Evolutionary conservation across 305 asterid species (phyloP).

Genomic region (Fraxinus velutina): DNA sequence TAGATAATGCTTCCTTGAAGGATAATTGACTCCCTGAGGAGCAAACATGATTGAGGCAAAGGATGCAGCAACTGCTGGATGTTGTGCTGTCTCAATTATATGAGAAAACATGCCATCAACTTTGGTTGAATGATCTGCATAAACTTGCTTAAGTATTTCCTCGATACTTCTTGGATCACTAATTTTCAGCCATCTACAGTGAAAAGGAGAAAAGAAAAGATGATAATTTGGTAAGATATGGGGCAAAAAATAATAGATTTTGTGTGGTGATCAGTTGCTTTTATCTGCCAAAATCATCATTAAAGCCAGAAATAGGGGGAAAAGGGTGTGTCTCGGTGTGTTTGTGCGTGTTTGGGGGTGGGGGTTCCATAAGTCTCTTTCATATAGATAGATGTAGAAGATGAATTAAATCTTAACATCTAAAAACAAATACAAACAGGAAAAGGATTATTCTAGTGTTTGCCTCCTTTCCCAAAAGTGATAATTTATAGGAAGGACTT

Average conservation of each 20-base stretch:
- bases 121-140: slow-evolving; percentile 66
- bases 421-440: background rate
- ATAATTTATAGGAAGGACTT: background rate
- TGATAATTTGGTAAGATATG: background rate
- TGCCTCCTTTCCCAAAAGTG: background rate
- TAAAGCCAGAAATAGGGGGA: background rate
- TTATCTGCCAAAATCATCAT: background rate
- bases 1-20: slow-evolving; percentile 60
- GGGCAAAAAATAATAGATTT: background rate
- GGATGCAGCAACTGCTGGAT: slow-evolving; percentile 92
- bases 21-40: slow-evolving; percentile 57
- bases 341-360: background rate
- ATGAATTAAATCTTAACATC: background rate
- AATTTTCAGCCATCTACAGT: slow-evolving; percentile 80
- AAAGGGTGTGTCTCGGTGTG: background rate
- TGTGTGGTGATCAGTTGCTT: background rate
- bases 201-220: background rate
- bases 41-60: slow-evolving; percentile 86
- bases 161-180: slow-evolving; percentile 82
- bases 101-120: slow-evolving; percentile 70
- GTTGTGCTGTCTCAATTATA: slow-evolving; percentile 68
- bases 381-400: background rate
- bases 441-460: background rate
- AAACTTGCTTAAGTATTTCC: slow-evolving; percentile 73
- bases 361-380: background rate